phyloP scores from a whole-genome alignment of 148 eudicot species.

The Cornus suecica region DNA sequence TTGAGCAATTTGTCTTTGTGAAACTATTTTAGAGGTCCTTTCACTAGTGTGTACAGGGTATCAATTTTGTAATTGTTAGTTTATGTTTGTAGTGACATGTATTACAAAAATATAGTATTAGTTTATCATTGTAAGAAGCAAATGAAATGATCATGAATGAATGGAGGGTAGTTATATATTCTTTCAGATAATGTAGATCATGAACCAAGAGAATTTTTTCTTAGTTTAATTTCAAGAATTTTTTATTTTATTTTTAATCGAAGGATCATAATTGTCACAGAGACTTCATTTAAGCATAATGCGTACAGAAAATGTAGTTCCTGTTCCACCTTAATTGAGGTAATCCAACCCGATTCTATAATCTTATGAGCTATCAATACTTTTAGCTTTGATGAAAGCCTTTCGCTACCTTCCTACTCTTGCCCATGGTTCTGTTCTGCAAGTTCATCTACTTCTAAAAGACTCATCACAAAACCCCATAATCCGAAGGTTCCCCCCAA shows the following conservation, averaged over 20 bases:
- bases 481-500: no score
- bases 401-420: background rate
- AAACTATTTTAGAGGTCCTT: no score
- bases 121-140: no score
- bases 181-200: background rate
- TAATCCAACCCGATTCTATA: background rate
- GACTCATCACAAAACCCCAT: background rate
- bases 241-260: no score
- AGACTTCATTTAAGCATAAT: background rate
- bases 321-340: background rate
- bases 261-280: no score
- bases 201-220: background rate
- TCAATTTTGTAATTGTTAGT: no score
- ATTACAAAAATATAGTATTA: no score
- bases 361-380: background rate
- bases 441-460: background rate
- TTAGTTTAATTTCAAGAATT: background rate
- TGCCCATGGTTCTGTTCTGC: background rate
- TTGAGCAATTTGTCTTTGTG: no score
- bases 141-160: no score
- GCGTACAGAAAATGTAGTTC: background rate
- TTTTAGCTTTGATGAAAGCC: background rate
- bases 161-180: background rate
- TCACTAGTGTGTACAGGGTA: no score
- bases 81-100: no score